Evolutionary conservation across 108 stramenopile species (phyloP), one percentile per base, ranked within the genome.

Genomic region (Mayamaea pseudoterrestris): DNA sequence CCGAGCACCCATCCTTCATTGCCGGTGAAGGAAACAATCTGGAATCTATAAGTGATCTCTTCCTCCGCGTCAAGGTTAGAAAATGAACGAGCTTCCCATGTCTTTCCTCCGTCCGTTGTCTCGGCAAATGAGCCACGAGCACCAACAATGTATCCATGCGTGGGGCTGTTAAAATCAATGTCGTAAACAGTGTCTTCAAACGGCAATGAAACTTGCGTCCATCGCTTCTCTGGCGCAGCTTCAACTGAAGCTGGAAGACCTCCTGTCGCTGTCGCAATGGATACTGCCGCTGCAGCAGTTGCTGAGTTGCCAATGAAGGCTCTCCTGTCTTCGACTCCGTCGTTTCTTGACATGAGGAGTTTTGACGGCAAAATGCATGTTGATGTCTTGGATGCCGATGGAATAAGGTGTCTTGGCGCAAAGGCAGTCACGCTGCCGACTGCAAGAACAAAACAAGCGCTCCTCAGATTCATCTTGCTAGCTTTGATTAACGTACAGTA

Each of bases 1-100:
- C 95, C 95, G 30, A 96, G 63, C 39, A 96, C 93, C 91, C 92
- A 96, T 14, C 90, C 92, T 69, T 96, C 95, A 32, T 88, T 93
- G 47, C 86, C 69, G 34, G 69, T 69, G 58, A 96, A 92, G 32
- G 82, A 85, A 0, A 88, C 75, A 16, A 83, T 71, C 27, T 80
- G 70, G 66, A 93, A 94, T 39, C 87, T 76, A 55, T 89, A 90
- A 1, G 75, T 87, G 41, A 96, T 83, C 76, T 97, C 95, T 61
- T 97, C 95, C 36, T 94, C 95, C 45, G 85, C 85, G 52, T 97
- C 95, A 37, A 97, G 78, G 68, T 90, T 91, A 40, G 85, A 82
- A 58, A 97, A 97, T 2, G 86, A 80, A 25, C 95, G 82, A 5
- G 89, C 69, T 47, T 81, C 78, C 95, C 95, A 97, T 1, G 87